Conservation (phyloP, 768 basidiomycete species). For the Mycena capillaripes region DNA sequence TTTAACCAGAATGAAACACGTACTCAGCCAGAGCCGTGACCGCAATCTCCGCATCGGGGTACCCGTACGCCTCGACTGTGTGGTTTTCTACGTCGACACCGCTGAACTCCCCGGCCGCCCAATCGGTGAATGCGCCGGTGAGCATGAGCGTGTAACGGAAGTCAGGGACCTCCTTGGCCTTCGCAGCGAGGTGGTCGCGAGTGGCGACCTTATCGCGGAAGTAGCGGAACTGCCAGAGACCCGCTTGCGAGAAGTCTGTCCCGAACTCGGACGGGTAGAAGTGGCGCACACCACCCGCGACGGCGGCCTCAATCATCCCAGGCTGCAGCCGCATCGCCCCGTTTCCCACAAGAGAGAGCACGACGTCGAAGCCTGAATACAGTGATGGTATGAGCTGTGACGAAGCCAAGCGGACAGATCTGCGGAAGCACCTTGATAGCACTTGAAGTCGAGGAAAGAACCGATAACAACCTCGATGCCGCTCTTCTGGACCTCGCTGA, state of each 20-base stretch:
- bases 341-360: constrained; percentile 9
- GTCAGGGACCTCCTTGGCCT: background rate
- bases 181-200: background rate
- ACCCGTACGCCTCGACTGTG: constrained; percentile 5
- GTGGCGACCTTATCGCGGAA: constrained; percentile 22
- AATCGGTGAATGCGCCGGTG: background rate
- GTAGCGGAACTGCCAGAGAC: background rate
- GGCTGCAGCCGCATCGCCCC: constrained; percentile 3
- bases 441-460: background rate
- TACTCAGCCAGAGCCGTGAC: constrained; percentile 7
- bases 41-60: constrained; percentile 6
- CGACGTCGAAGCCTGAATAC: constrained; percentile 18
- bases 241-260: background rate
- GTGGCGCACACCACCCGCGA: constrained; percentile 6
- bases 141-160: background rate
- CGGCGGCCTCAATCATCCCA: constrained; percentile 14
- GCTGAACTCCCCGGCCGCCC: background rate
- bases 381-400: too few species aligned
- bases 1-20: background rate
- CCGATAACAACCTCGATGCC: constrained; percentile 13
- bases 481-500: background rate
- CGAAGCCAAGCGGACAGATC: background rate
- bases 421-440: background rate
- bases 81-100: constrained; percentile 6
- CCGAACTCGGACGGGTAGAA: constrained; percentile 23